A percentile compares a stretch with the other conserved stretches of the same genome.
Evolutionary conservation across 495 filamentous ascomycete species (phyloP).

Genomic region (Sphaerosporella brunnea): DNA sequence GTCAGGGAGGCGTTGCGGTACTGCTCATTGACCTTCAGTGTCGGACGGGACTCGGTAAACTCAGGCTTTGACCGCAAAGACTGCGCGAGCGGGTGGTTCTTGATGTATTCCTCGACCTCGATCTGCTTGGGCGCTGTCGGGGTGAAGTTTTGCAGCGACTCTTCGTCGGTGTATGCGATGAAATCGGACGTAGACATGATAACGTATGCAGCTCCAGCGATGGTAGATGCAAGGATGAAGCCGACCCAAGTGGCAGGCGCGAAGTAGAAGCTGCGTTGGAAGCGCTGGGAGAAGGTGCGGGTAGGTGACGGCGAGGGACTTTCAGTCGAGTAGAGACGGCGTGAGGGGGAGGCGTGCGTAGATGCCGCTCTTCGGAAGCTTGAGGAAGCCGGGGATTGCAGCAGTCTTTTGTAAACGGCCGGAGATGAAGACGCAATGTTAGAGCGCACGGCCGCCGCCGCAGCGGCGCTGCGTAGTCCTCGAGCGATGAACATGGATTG

Average conservation of each 20-base stretch:
- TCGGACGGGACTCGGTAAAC: conserved; percentile 63
- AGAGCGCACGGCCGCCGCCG: too few species aligned
- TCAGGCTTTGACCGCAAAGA: conserved; percentile 48
- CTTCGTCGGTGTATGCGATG: conserved; percentile 40
- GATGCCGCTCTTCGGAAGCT: too few species aligned
- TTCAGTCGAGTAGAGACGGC: conserved; percentile 1
- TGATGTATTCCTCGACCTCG: conserved; percentile 54
- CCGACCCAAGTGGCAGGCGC: conserved; percentile 16
- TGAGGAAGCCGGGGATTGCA: too few species aligned
- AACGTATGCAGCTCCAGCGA: conserved; percentile 12
- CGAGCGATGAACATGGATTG: too few species aligned
- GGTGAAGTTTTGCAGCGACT: conserved; percentile 49
- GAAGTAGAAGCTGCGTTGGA: conserved; percentile 17
- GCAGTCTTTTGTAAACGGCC: too few species aligned
- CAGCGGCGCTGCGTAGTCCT: too few species aligned
- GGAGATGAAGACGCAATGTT: too few species aligned
- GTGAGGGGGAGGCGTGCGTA: not conserved
- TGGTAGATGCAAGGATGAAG: conserved; percentile 14
- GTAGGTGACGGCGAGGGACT: too few species aligned
- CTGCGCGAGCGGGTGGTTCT: conserved; percentile 50
- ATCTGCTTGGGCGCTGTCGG: conserved; percentile 42
- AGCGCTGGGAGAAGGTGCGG: not conserved
- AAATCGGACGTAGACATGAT: conserved; percentile 20
- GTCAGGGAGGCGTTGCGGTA: conserved; percentile 61
- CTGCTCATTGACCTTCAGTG: conserved; percentile 58